Conservation (phyloP, 352 stramenopile species). For the Phytophthora aleatoria region DNA sequence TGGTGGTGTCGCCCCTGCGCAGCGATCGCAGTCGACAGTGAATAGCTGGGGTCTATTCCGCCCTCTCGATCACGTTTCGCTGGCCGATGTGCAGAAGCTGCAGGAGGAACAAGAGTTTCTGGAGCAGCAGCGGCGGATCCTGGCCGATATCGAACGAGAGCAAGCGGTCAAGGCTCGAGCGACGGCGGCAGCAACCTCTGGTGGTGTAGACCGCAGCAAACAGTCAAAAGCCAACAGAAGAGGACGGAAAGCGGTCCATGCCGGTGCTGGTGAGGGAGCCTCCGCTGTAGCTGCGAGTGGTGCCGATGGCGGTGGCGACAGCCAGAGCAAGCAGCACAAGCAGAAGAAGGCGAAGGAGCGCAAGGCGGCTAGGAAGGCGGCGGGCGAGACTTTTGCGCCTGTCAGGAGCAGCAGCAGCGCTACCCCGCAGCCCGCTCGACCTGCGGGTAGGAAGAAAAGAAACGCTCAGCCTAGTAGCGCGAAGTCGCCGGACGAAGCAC, state of each 20-base stretch:
- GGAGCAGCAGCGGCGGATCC: slow-evolving; percentile 68
- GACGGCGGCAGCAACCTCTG: slow-evolving; percentile 7
- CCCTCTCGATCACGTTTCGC: slow-evolving; percentile 49
- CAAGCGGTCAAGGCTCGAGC: slow-evolving; percentile 27
- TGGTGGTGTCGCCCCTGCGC: slow-evolving; percentile 19
- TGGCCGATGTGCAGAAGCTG: slow-evolving; percentile 65
- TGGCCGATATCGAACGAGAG: slow-evolving; percentile 62
- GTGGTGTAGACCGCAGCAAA: neutral
- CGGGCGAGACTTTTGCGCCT: slow-evolving; percentile 28
- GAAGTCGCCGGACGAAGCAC: neutral
- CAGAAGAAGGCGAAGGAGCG: slow-evolving; percentile 40
- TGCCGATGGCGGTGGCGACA: slow-evolving; percentile 5
- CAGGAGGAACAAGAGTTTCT: slow-evolving; percentile 69
- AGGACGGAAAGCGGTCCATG: slow-evolving; percentile 23
- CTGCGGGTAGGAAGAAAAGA: slow-evolving; percentile 10
- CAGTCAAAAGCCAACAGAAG: slow-evolving; percentile 18
- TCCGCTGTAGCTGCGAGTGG: neutral
- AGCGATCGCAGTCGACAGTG: slow-evolving; percentile 49
- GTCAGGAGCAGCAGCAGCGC: neutral
- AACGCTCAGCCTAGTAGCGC: neutral
- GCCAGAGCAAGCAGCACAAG: slow-evolving; percentile 38
- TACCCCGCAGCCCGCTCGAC: slow-evolving; percentile 4
- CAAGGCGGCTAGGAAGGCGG: slow-evolving; percentile 36
- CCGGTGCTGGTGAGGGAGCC: neutral
- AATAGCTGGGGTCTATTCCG: slow-evolving; percentile 76